Conservation (phyloP, 441 rosid genomes). For the Geranium incanum region DNA sequence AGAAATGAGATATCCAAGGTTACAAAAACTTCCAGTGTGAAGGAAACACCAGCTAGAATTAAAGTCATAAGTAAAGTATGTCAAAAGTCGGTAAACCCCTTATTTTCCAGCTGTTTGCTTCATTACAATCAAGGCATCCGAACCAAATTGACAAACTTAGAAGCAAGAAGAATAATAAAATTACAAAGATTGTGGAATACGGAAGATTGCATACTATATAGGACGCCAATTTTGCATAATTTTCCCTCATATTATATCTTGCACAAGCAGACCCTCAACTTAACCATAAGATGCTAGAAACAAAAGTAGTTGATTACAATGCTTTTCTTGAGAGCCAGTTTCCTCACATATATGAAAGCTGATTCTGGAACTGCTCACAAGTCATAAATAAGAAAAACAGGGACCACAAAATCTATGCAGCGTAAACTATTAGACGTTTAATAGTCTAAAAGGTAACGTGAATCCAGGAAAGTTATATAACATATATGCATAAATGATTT, state of each 20-base stretch:
- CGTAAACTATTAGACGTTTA: slow-evolving; percentile 1
- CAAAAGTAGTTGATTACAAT: neutral
- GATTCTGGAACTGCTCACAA: neutral
- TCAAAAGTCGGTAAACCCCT: neutral
- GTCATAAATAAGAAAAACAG: neutral
- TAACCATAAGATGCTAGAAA: slow-evolving; percentile 1
- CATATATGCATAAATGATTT: neutral
- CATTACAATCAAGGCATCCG: neutral
- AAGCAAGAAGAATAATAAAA: neutral
- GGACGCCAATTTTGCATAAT: neutral
- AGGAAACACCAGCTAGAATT: slow-evolving; percentile 3
- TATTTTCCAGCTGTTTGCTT: neutral
- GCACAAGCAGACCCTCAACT: slow-evolving; percentile 4
- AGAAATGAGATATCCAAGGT: slow-evolving; percentile 1
- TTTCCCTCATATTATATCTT: neutral
- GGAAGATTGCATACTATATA: neutral
- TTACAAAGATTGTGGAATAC: neutral
- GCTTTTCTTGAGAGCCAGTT: slow-evolving; percentile 6
- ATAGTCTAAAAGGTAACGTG: neutral
- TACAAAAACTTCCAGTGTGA: neutral
- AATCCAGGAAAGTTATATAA: neutral
- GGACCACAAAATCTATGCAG: neutral
- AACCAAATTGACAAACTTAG: neutral
- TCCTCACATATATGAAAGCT: slow-evolving; percentile 1
- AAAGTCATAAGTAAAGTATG: neutral